Percentiles rank a stretch among this genome's conserved stretches.
Evolutionary conservation across 2,329 filamentous ascomycete genomes (phyloP).

Genomic region (Phoma herbarum): DNA sequence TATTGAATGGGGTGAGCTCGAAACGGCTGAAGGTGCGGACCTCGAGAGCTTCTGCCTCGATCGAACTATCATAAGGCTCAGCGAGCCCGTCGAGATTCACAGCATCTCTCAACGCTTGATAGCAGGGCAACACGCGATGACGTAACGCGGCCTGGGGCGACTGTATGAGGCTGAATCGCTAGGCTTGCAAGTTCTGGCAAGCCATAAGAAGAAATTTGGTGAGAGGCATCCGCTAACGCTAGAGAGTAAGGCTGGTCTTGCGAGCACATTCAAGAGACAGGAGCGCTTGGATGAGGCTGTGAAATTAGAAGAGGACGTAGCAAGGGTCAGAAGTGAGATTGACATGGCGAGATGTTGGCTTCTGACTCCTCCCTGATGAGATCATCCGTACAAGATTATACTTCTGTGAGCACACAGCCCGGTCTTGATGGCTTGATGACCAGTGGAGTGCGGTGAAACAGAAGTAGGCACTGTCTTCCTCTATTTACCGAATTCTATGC

Average conservation of each 20-base stretch:
- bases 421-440: too few relatives aligned
- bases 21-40: too few relatives aligned
- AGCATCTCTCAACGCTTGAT: slow-evolving; percentile 9
- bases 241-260: slow-evolving; percentile 5
- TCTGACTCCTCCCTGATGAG: not conserved
- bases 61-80: too few relatives aligned
- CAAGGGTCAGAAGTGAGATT: not conserved
- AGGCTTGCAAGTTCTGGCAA: not conserved
- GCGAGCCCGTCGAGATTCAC: not conserved
- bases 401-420: too few relatives aligned
- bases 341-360: not conserved
- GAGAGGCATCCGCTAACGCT: slow-evolving; percentile 11
- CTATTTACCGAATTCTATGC: too few relatives aligned
- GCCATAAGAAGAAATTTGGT: slow-evolving; percentile 2
- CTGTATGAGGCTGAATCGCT: slow-evolving; percentile 7
- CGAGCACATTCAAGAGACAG: not conserved
- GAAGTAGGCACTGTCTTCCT: too few relatives aligned
- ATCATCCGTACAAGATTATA: not conserved
- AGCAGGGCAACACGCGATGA: slow-evolving; percentile 1
- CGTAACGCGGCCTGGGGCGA: not conserved
- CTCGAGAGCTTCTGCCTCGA: too few relatives aligned
- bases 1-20: too few relatives aligned
- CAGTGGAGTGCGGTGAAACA: too few relatives aligned
- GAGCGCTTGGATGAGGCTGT: slow-evolving; percentile 17
- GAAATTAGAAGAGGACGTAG: not conserved